Evolutionary conservation across 2,329 filamentous ascomycete genomes (phyloP).

Genomic region (Fusarium austroafricanum): DNA sequence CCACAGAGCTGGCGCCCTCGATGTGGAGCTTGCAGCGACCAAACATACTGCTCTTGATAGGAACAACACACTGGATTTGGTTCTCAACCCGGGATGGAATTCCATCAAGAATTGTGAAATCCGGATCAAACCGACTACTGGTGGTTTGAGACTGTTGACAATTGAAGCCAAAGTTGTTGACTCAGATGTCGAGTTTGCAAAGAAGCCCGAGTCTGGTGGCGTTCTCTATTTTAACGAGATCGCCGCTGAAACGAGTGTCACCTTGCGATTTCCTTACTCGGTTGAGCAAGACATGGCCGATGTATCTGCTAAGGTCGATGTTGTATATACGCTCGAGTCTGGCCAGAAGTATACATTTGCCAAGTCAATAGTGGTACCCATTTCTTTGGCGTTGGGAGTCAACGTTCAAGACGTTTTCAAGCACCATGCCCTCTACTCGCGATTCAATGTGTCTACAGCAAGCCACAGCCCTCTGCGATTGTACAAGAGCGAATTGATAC

Average conservation of each 20-base stretch:
- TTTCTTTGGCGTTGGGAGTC: conserved; percentile 86
- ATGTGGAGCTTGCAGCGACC: conserved; percentile 73
- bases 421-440: conserved; percentile 81
- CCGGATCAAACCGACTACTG: conserved; percentile 72
- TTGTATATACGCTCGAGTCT: conserved; percentile 75
- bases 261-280: conserved; percentile 81
- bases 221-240: conserved; percentile 64
- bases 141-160: conserved; percentile 72
- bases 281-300: conserved; percentile 80
- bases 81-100: conserved; percentile 81
- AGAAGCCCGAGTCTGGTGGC: conserved; percentile 66
- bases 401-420: conserved; percentile 98
- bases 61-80: conserved; percentile 80
- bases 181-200: conserved; percentile 57
- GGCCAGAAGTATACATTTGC: conserved; percentile 59
- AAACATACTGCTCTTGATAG: conserved; percentile 83
- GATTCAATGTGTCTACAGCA: conserved; percentile 89
- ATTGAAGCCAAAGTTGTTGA: conserved; percentile 66
- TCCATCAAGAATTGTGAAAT: conserved; percentile 69
- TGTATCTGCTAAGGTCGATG: conserved; percentile 80
- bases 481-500: conserved; percentile 75
- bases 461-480: conserved; percentile 80
- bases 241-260: conserved; percentile 58
- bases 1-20: conserved; percentile 74
- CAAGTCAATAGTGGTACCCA: conserved; percentile 71